phyloP scores from a whole-genome alignment of 306 rosid genomes.

The Cercis canadensis region DNA sequence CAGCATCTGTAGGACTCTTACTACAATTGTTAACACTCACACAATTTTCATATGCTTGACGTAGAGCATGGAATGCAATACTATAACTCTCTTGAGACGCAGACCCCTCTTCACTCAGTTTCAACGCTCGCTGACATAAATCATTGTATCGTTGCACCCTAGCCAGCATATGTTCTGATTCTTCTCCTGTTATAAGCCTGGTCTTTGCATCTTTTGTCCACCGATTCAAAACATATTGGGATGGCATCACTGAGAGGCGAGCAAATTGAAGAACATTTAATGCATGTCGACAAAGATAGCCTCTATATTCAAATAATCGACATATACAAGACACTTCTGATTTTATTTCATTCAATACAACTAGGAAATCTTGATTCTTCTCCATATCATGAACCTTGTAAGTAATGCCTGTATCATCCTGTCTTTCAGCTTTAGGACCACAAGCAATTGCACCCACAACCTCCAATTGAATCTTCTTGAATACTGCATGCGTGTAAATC shows the following conservation, averaged over 20 bases:
- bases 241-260: conserved; percentile 75
- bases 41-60: conserved; percentile 75
- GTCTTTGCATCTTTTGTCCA: conserved; percentile 91
- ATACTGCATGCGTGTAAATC: conserved; percentile 77
- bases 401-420: conserved; percentile 61
- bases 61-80: conserved; percentile 74
- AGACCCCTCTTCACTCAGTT: conserved; percentile 86
- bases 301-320: conserved; percentile 85
- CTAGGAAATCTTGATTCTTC: conserved; percentile 69
- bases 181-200: conserved; percentile 67
- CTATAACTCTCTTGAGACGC: conserved; percentile 85
- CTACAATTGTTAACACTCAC: conserved; percentile 61
- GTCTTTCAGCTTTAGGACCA: conserved; percentile 81
- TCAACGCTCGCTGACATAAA: conserved; percentile 78
- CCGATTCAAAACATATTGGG: conserved; percentile 83
- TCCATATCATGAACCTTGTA: conserved; percentile 88
- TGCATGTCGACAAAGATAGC: conserved; percentile 97
- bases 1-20: conserved; percentile 73
- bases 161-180: conserved; percentile 59
- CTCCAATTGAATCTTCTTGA: conserved; percentile 94
- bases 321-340: conserved; percentile 83
- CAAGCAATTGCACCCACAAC: conserved; percentile 95
- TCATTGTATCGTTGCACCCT: conserved; percentile 83
- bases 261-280: conserved; percentile 91
- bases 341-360: conserved; percentile 71